Conservation (phyloP, 2,329 filamentous ascomycete genomes). For the Zasmidium citrigriseum region DNA sequence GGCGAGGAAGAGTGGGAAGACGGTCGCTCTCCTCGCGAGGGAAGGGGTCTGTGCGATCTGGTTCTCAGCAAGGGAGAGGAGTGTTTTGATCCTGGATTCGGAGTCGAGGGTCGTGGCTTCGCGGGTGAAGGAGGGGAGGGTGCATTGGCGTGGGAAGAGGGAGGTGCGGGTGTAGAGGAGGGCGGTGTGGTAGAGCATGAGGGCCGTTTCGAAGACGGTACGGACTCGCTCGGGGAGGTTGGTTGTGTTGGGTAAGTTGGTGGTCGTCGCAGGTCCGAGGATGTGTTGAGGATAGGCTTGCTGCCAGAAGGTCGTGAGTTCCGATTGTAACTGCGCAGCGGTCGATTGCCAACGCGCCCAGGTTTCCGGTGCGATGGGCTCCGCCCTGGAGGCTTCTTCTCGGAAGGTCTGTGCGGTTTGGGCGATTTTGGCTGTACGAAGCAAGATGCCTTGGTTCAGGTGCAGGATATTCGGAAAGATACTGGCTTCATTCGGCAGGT, state of each 20-base stretch:
- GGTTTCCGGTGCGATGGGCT: constrained; percentile 20
- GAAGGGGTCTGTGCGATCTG: constrained; percentile 34
- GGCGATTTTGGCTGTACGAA: constrained; percentile 48
- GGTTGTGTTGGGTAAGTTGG: constrained; percentile 28
- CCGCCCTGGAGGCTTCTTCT: constrained; percentile 29
- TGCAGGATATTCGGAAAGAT: constrained; percentile 42
- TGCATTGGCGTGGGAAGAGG: constrained; percentile 53
- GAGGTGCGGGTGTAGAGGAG: constrained; percentile 56
- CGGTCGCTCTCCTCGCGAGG: constrained; percentile 43
- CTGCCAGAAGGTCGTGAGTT: constrained; percentile 32
- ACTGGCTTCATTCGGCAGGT: constrained; percentile 20
- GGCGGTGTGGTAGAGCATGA: constrained; percentile 50
- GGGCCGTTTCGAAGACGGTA: constrained; percentile 43
- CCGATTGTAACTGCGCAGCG: constrained; percentile 29
- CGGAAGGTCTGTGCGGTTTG: constrained; percentile 46
- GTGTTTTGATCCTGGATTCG: constrained; percentile 45
- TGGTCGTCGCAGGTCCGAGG: constrained; percentile 21
- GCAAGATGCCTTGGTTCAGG: constrained; percentile 48
- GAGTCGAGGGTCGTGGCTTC: constrained; percentile 42
- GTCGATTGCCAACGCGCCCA: constrained; percentile 29
- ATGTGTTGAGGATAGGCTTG: constrained; percentile 28
- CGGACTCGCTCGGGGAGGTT: constrained; percentile 31
- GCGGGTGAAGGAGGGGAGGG: constrained; percentile 39
- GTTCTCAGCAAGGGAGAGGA: constrained; percentile 48
- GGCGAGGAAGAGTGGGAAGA: constrained; percentile 58